Base-by-base conservation (phyloP, 2,329 filamentous ascomycete species). In the Aspergillus udagawae region DNA sequence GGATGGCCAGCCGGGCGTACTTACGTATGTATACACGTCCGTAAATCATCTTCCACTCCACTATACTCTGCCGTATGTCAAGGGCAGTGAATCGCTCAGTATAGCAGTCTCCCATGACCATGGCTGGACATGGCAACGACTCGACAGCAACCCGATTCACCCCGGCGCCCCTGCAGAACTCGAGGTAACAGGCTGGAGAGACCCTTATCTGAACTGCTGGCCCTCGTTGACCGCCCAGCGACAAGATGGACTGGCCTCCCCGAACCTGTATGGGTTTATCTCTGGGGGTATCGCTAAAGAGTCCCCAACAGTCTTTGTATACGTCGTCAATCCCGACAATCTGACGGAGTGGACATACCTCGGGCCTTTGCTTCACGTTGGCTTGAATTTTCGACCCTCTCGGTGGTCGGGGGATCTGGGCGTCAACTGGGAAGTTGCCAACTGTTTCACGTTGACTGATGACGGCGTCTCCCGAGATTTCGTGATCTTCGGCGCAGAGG, bases 341-440 rank as follows among this genome's bases (percentile, higher is more conserved):
- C 63, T 80, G 2, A 69, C 67, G 1, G 67, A 73, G 10, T 83
- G 81, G 81, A 60, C 67, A 20, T 82, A 79, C 44, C 49, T 79
- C 5, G 78, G 79, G 1, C 71, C 73, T 3, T 64, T 83, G 25
- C 61, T 77, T 4, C 68, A 79, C 51, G 60, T 79, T 4, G 73
- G 73, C 0, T 60, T 74, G 8, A 77, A 77, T 25, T 70, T 73
- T 28, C 66, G 67, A 5, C 65, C 74, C 0, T 77, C 77, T 0
- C 67, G 70, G 49, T 83, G 81, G 80, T 77, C 75, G 0, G 78
- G 80, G 2, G 79, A 82, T 48, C 70, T 80, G 10, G 81, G 80
- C 0, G 69, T 76, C 9, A 83, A 83, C 60, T 74, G 82, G 49
- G 67, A 38, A 38, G 32, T 38, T 17, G 32, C 32, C 32, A 38